Evolutionary conservation across 1,284 basidiomycete genomes (phyloP).

Genomic region (Fomitopsis pinicola): DNA sequence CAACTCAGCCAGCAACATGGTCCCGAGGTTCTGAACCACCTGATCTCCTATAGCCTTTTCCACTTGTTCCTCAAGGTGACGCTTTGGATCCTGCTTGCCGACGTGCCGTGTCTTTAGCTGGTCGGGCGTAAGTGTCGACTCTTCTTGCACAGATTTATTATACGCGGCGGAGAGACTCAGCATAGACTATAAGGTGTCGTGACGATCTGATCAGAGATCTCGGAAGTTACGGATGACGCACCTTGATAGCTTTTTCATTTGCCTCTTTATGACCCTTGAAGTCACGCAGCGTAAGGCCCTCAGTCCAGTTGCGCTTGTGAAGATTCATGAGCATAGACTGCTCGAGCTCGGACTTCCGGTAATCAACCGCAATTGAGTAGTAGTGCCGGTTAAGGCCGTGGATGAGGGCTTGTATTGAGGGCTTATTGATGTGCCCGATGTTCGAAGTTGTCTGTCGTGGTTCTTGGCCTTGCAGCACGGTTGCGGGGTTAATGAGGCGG

Average conservation of each 20-base stretch:
- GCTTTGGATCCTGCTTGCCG: conserved; percentile 96
- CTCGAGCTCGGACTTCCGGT: conserved; percentile 95
- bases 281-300: conserved; percentile 87
- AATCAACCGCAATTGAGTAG: conserved; percentile 95
- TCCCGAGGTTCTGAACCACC: conserved; percentile 90
- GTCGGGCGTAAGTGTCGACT: conserved; percentile 85
- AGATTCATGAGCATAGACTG: conserved; percentile 98
- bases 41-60: conserved; percentile 96
- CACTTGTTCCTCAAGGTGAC: conserved; percentile 95
- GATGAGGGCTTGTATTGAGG: conserved; percentile 94
- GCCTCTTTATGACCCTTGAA: conserved; percentile 82
- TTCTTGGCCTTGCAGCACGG: conserved; percentile 87
- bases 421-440: conserved; percentile 98
- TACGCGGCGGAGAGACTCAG: conserved; percentile 86
- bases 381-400: conserved; percentile 96
- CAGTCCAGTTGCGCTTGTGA: conserved; percentile 97
- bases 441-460: conserved; percentile 97
- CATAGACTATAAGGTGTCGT: conserved; percentile 67
- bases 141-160: conserved; percentile 95
- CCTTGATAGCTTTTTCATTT: conserved; percentile 92
- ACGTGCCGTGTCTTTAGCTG: conserved; percentile 96
- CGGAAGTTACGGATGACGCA: conserved; percentile 26
- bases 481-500: conserved; percentile 88
- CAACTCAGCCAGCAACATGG: conserved; percentile 87
- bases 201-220: conserved; percentile 1